Evolutionary conservation across 768 basidiomycete genomes (phyloP).

Genomic region (Tremella yokohamensis): DNA sequence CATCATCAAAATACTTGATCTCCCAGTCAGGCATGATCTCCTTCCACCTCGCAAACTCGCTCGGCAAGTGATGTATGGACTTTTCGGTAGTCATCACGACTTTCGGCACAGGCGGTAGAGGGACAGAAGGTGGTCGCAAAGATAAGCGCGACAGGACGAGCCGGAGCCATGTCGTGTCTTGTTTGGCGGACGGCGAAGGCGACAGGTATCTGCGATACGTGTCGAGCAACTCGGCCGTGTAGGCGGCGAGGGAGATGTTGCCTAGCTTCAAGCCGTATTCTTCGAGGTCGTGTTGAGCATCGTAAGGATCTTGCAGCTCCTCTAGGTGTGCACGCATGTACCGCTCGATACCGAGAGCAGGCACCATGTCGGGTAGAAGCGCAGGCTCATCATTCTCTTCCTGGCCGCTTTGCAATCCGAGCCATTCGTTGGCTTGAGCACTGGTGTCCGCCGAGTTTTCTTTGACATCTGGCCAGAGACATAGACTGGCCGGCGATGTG

Average conservation of each 20-base stretch:
- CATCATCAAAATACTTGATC: slow-evolving; percentile 36
- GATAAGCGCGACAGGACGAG: slow-evolving; percentile 34
- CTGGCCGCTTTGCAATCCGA: slow-evolving; percentile 6
- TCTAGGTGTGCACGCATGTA: slow-evolving; percentile 23
- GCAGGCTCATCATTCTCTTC: background rate
- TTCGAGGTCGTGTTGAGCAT: slow-evolving; percentile 18
- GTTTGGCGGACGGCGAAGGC: slow-evolving; percentile 9
- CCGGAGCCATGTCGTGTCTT: slow-evolving; percentile 17
- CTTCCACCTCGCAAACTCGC: slow-evolving; percentile 33
- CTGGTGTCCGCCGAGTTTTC: background rate
- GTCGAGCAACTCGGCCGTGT: slow-evolving; percentile 26
- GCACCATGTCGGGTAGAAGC: slow-evolving; percentile 15
- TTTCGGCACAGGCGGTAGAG: slow-evolving; percentile 25
- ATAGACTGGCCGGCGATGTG: slow-evolving; percentile 19
- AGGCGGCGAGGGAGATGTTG: slow-evolving; percentile 21
- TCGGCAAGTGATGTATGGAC: slow-evolving; percentile 23
- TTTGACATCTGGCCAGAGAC: slow-evolving; percentile 16
- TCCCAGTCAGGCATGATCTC: slow-evolving; percentile 39
- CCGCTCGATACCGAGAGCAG: slow-evolving; percentile 20
- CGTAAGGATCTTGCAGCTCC: slow-evolving; percentile 16
- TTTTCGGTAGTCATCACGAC: slow-evolving; percentile 40
- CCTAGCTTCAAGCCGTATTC: slow-evolving; percentile 28
- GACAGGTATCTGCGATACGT: slow-evolving; percentile 27
- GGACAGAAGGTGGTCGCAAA: slow-evolving; percentile 28
- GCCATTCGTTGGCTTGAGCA: background rate